Percentiles rank a stretch among this genome's conserved stretches.
Evolutionary conservation across 805 yeast species (phyloP).

Genomic region (Starmerella tilneyi): DNA sequence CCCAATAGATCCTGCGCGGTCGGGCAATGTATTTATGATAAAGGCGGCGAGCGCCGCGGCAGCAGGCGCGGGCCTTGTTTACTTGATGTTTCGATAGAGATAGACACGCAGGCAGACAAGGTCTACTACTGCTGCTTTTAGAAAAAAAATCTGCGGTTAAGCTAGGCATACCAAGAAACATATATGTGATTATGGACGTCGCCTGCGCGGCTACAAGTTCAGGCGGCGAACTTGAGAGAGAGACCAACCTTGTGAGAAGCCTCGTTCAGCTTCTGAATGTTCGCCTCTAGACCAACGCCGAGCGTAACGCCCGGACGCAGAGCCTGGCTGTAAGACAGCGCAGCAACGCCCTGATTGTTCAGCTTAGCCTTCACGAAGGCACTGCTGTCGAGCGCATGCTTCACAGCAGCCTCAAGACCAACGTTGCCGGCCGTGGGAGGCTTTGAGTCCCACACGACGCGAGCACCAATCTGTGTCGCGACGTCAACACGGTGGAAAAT

Average conservation of each 20-base stretch:
- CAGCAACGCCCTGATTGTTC: conserved; percentile 90
- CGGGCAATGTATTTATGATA: conserved; percentile 11
- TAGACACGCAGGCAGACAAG: background rate
- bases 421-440: conserved; percentile 63
- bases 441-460: conserved; percentile 88
- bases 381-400: conserved; percentile 77
- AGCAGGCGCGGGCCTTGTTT: conserved; percentile 15
- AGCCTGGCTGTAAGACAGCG: conserved; percentile 86
- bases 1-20: conserved; percentile 9
- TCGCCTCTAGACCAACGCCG: conserved; percentile 95
- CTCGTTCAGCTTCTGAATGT: conserved; percentile 88
- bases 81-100: conserved; percentile 14
- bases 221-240: conserved; percentile 87
- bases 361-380: conserved; percentile 94
- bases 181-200: background rate
- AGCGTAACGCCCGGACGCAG: conserved; percentile 92
- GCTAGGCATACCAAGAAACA: background rate
- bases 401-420: conserved; percentile 90
- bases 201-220: conserved; percentile 31
- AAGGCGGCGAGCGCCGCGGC: conserved; percentile 16
- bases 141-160: background rate
- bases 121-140: background rate
- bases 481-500: conserved; percentile 94
- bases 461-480: conserved; percentile 92
- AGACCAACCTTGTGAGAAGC: conserved; percentile 97